Conservation (phyloP, 306 rosid species). For the Vachellia pachyceras region DNA sequence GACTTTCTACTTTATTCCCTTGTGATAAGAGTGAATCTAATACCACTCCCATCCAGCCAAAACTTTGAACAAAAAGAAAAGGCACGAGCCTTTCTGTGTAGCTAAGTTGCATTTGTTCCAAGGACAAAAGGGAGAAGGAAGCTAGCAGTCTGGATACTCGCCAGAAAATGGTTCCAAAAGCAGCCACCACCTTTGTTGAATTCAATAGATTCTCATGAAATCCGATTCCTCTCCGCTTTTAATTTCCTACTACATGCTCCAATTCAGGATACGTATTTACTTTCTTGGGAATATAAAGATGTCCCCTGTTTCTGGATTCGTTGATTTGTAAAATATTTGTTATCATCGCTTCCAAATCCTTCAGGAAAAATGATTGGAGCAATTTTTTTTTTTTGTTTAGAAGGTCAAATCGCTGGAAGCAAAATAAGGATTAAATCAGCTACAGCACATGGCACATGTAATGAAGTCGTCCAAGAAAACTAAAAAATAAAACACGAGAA, state of each 20-base stretch:
- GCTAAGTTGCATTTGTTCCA: background rate
- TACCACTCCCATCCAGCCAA: slow-evolving; percentile 18
- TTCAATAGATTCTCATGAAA: background rate
- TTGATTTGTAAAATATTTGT: background rate
- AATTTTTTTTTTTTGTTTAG: background rate
- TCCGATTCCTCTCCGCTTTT: background rate
- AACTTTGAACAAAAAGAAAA: background rate
- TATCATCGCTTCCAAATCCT: background rate
- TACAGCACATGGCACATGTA: background rate
- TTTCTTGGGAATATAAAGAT: background rate
- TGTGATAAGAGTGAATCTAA: slow-evolving; percentile 48
- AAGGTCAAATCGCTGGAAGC: background rate
- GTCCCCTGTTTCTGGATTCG: background rate
- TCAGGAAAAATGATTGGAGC: background rate
- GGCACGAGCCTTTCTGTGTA: background rate
- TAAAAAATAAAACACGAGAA: background rate
- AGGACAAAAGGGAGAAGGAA: background rate
- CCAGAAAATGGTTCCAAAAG: slow-evolving; percentile 4
- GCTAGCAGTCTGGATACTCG: background rate
- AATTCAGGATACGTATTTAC: background rate
- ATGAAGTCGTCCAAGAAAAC: background rate
- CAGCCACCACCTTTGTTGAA: slow-evolving; percentile 17
- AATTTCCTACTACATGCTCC: background rate
- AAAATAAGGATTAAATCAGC: background rate
- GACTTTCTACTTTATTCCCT: slow-evolving; percentile 15